phyloP scores from a whole-genome alignment of 306 rosid species.

The Psophocarpus tetragonolobus region DNA sequence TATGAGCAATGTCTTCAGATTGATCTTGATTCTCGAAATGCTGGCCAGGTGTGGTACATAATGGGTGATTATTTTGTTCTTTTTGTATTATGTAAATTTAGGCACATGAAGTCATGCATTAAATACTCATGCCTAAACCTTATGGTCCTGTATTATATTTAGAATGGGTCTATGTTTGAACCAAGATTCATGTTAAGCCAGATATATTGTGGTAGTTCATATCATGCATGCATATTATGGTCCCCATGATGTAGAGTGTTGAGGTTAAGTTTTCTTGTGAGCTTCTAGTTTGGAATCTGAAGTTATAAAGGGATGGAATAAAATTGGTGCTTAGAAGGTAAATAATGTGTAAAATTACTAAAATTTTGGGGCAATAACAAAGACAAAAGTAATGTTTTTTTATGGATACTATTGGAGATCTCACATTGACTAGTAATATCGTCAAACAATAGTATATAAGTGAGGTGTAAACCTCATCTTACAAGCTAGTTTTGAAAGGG shows the following conservation, averaged over 20 bases:
- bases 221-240: neutral
- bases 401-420: too few relatives aligned
- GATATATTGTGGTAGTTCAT: neutral
- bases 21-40: conserved; percentile 97
- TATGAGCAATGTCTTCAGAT: conserved; percentile 94
- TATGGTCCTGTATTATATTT: neutral
- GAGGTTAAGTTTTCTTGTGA: neutral
- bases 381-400: neutral
- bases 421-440: too few relatives aligned
- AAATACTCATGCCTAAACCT: neutral
- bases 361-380: neutral
- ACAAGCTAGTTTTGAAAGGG: too few relatives aligned
- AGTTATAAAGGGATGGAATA: neutral
- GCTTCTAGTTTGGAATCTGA: neutral
- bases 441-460: too few relatives aligned
- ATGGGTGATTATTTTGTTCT: conserved; percentile 3
- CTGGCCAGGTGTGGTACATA: conserved; percentile 82
- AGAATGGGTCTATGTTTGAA: neutral
- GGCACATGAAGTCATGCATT: neutral
- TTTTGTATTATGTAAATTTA: neutral
- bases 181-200: neutral
- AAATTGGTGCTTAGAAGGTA: neutral
- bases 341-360: neutral
- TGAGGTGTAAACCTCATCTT: too few relatives aligned
- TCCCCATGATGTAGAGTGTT: neutral